Evolutionary conservation across 2,329 filamentous ascomycete species (phyloP).

Genomic region (Colletotrichum sp.): DNA sequence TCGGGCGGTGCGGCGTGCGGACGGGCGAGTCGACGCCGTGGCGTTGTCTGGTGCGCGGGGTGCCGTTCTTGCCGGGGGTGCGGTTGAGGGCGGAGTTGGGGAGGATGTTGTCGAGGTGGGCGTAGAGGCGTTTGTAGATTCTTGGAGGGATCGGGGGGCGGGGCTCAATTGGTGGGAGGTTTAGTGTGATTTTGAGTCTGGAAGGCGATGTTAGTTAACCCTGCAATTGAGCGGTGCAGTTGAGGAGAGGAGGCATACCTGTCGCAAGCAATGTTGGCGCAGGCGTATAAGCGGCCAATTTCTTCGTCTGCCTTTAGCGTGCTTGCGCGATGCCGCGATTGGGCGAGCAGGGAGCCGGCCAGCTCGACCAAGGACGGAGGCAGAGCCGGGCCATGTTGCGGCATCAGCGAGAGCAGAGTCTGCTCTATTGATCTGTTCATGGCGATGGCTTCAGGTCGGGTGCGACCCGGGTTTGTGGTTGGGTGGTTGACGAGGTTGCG

Average conservation of each 20-base stretch:
- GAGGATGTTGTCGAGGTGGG: constrained; percentile 78
- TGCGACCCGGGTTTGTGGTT: neutral
- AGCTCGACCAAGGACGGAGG: constrained; percentile 74
- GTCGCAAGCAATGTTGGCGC: constrained; percentile 88
- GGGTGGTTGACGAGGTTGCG: neutral
- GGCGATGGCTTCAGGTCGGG: constrained; percentile 8
- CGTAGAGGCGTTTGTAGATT: constrained; percentile 84
- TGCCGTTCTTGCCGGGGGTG: constrained; percentile 35
- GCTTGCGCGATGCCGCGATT: constrained; percentile 78
- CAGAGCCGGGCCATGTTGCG: constrained; percentile 71
- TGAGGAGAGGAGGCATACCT: constrained; percentile 53
- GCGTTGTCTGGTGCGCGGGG: constrained; percentile 32
- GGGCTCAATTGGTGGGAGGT: constrained; percentile 78
- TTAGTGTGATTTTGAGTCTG: constrained; percentile 75
- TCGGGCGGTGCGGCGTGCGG: constrained; percentile 30
- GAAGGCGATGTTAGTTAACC: neutral
- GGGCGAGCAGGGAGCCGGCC: constrained; percentile 75
- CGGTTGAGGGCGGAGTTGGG: constrained; percentile 42
- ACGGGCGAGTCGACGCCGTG: constrained; percentile 25
- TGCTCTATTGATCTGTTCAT: constrained; percentile 82
- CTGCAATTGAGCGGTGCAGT: neutral
- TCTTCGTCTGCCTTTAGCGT: constrained; percentile 86
- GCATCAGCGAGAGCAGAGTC: constrained; percentile 74
- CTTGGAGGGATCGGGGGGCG: constrained; percentile 79
- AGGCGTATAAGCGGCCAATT: constrained; percentile 82